Conservation (phyloP, 1,139 yeast genomes). For the Candida neerlandica region DNA sequence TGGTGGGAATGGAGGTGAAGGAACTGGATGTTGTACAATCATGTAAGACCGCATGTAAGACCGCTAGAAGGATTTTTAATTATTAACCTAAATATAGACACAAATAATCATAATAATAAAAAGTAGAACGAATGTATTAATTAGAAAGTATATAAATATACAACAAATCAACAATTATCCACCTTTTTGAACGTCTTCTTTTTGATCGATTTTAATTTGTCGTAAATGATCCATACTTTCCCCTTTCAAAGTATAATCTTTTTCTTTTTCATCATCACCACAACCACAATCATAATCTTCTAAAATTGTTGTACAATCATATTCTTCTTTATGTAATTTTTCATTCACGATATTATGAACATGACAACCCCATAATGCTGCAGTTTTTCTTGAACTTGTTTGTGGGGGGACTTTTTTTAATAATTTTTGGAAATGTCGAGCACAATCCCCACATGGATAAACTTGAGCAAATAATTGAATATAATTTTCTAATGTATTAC, state of each 20-base stretch:
- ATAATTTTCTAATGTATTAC: slow-evolving; percentile 58
- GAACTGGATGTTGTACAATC: slow-evolving; percentile 48
- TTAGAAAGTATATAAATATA: neutral
- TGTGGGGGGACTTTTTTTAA: slow-evolving; percentile 83
- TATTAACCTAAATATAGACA: too few relatives aligned
- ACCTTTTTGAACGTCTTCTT: slow-evolving; percentile 44
- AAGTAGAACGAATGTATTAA: too few relatives aligned
- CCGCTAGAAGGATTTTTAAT: too few relatives aligned
- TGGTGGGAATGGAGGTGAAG: slow-evolving; percentile 8
- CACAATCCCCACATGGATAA: slow-evolving; percentile 94
- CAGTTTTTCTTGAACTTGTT: slow-evolving; percentile 70
- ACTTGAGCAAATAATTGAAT: slow-evolving; percentile 70
- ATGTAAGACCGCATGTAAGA: slow-evolving; percentile 24
- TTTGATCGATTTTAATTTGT: slow-evolving; percentile 45
- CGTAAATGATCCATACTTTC: slow-evolving; percentile 44
- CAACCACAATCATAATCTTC: slow-evolving; percentile 98
- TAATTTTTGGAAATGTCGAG: slow-evolving; percentile 79
- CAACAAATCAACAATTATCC: slow-evolving; percentile 21
- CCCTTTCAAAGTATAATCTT: slow-evolving; percentile 38
- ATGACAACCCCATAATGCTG: slow-evolving; percentile 96
- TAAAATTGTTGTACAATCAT: slow-evolving; percentile 81
- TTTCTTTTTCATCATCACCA: slow-evolving; percentile 66
- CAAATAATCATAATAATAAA: neutral
- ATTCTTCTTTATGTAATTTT: slow-evolving; percentile 64
- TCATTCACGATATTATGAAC: slow-evolving; percentile 88